These are phyloP conservation scores for Bipolaris zeicola DNA, from an alignment of 2,329 filamentous ascomycete species.

Conservation along the genomic window DNA sequence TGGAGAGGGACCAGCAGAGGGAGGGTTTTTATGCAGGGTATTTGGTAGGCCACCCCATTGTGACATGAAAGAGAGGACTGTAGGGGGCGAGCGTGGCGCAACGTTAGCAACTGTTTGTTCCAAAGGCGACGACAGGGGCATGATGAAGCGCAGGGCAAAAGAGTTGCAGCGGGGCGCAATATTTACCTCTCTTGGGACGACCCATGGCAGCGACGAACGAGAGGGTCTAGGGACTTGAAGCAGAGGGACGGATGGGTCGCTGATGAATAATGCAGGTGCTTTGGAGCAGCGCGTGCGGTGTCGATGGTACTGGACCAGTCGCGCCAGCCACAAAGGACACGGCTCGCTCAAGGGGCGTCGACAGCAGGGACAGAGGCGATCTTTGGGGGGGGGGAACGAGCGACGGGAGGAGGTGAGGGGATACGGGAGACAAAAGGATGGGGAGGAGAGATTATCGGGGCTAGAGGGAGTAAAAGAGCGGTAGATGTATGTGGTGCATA, in stretches of 20 bases:
- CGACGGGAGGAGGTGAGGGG: constrained; percentile 16
- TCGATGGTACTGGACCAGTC: constrained; percentile 29
- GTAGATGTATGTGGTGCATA: constrained; percentile 22
- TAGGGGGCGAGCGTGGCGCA: constrained; percentile 29
- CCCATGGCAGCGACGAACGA: constrained; percentile 37
- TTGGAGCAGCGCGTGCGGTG: constrained; percentile 24
- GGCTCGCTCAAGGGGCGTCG: constrained; percentile 24
- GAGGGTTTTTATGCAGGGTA: constrained; percentile 29
- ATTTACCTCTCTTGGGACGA: constrained; percentile 47
- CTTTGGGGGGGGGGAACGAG: constrained; percentile 25
- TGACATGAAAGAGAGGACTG: constrained; percentile 90
- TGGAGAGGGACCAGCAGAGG: constrained; percentile 32
- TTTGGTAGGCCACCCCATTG: constrained; percentile 64
- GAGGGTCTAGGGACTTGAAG: constrained; percentile 11
- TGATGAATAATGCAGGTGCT: constrained; percentile 18
- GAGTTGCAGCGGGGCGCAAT: constrained; percentile 13
- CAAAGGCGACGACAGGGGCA: constrained; percentile 9
- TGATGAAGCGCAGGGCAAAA: constrained; percentile 11
- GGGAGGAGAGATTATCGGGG: not conserved
- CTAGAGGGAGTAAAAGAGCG: constrained; percentile 12
- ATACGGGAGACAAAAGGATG: not conserved
- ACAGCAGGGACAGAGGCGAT: constrained; percentile 5
- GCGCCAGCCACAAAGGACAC: constrained; percentile 40
- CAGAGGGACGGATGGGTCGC: constrained; percentile 14
- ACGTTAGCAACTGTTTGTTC: constrained; percentile 33